These are phyloP conservation scores for Calamus simplicifolius DNA, from an alignment of 176 grass and related monocot genomes.

Conservation along the genomic window DNA sequence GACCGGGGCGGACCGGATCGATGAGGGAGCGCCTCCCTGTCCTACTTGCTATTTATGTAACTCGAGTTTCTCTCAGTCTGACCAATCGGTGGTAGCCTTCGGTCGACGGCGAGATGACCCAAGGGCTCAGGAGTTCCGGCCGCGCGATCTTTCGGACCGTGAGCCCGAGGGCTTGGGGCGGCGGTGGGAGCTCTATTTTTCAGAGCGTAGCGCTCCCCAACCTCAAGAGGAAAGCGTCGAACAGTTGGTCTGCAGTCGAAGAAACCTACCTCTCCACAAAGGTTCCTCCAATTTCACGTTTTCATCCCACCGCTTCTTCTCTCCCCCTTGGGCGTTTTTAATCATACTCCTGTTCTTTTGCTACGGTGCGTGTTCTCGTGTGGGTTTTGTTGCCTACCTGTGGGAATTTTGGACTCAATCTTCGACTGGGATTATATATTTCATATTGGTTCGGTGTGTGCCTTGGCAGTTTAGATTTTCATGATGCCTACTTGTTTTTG, in stretches of 20 bases:
- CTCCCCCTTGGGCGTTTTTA: not conserved
- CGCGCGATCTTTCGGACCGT: constrained; percentile 24
- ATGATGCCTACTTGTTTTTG: too few species aligned
- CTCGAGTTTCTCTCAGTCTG: not conserved
- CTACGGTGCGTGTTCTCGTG: too few species aligned
- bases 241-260: constrained; percentile 61
- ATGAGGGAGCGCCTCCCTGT: too few species aligned
- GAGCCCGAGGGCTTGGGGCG: constrained; percentile 8
- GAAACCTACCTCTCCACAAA: constrained; percentile 88
- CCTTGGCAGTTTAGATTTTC: too few species aligned
- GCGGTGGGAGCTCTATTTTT: not conserved
- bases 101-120: constrained; percentile 46
- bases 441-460: too few species aligned
- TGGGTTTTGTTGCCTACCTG: too few species aligned
- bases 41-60: too few species aligned
- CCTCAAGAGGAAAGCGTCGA: constrained; percentile 51
- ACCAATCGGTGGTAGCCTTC: constrained; percentile 20
- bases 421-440: too few species aligned
- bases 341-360: too few species aligned
- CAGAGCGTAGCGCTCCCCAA: constrained; percentile 27
- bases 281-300: constrained; percentile 16
- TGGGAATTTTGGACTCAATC: too few species aligned
- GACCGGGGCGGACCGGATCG: too few species aligned
- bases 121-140: constrained; percentile 39
- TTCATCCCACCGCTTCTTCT: not conserved